These are phyloP conservation scores for Lentinula novae-zelandiae DNA, from an alignment of 1,284 basidiomycete genomes.

Conservation along the genomic window DNA sequence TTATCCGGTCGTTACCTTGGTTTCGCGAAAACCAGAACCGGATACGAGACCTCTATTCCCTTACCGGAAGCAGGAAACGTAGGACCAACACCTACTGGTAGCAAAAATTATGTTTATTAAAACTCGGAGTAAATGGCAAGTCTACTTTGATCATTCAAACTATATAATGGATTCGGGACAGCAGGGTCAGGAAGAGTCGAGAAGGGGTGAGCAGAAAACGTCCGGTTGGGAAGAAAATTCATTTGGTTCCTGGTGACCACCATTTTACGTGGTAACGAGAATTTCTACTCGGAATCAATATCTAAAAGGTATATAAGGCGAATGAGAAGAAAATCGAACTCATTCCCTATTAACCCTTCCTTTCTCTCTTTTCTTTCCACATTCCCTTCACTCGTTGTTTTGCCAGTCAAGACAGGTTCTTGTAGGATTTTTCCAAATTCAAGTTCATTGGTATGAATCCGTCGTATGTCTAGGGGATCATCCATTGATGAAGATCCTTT, in stretches of 20 bases:
- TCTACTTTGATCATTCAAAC: too few species aligned
- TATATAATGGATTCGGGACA: too few species aligned
- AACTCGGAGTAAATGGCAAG: too few species aligned
- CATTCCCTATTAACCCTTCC: neutral
- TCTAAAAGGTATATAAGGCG: neutral
- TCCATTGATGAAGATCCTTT: constrained; percentile 2
- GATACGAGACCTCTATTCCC: too few species aligned
- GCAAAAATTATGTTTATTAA: too few species aligned
- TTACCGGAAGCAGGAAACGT: too few species aligned
- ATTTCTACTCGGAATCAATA: constrained; percentile 1
- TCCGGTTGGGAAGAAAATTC: neutral
- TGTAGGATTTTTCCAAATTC: constrained; percentile 29
- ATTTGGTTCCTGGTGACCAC: neutral
- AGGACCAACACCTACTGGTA: too few species aligned
- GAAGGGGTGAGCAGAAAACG: too few species aligned
- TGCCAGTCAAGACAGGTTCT: constrained; percentile 53
- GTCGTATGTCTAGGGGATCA: neutral
- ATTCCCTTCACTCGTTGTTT: constrained; percentile 30
- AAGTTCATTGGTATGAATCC: constrained; percentile 13
- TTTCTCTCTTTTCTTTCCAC: constrained; percentile 13
- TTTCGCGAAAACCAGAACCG: neutral
- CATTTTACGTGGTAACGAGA: neutral
- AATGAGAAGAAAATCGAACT: neutral
- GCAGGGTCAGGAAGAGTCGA: too few species aligned
- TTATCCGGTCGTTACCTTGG: neutral